phyloP scores from a whole-genome alignment of 1,284 basidiomycete genomes.

The Termitomyces sp. region DNA sequence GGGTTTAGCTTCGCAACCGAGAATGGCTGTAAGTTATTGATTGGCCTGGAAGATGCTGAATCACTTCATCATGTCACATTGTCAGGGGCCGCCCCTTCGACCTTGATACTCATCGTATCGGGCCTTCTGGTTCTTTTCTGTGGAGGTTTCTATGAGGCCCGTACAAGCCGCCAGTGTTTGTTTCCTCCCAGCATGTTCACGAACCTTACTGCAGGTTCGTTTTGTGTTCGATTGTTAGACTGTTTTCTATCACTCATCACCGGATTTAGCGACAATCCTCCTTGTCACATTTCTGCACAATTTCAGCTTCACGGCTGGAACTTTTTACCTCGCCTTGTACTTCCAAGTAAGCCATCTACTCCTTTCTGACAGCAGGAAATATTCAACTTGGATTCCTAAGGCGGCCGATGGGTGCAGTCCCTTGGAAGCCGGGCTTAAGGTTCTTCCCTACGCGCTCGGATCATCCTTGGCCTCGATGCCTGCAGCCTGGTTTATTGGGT shows the following conservation, averaged over 20 bases:
- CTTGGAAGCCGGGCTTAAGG: constrained; percentile 61
- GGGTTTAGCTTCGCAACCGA: constrained; percentile 72
- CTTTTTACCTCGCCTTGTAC: constrained; percentile 76
- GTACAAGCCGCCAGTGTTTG: constrained; percentile 61
- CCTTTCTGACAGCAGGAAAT: constrained; percentile 9
- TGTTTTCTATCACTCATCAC: constrained; percentile 19
- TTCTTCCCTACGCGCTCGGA: constrained; percentile 77
- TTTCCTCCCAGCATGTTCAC: constrained; percentile 64
- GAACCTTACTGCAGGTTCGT: constrained; percentile 54
- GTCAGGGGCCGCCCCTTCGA: constrained; percentile 57
- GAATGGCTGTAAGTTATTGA: constrained; percentile 55
- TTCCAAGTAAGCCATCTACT: constrained; percentile 54
- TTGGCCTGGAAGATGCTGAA: neutral
- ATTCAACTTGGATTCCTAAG: constrained; percentile 31
- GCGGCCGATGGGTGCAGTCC: constrained; percentile 62
- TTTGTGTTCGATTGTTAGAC: constrained; percentile 14
- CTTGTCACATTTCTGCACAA: constrained; percentile 72
- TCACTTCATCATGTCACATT: constrained; percentile 14
- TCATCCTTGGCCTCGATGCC: constrained; percentile 77
- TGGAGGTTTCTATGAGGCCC: constrained; percentile 61
- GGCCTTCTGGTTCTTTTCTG: constrained; percentile 51
- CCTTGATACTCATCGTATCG: constrained; percentile 52
- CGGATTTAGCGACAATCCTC: constrained; percentile 53
- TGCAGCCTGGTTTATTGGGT: constrained; percentile 69
- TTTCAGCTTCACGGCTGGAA: constrained; percentile 74